These are phyloP conservation scores for Vigna unguiculata DNA, from an alignment of 306 rosid species.

Conservation along the genomic window DNA sequence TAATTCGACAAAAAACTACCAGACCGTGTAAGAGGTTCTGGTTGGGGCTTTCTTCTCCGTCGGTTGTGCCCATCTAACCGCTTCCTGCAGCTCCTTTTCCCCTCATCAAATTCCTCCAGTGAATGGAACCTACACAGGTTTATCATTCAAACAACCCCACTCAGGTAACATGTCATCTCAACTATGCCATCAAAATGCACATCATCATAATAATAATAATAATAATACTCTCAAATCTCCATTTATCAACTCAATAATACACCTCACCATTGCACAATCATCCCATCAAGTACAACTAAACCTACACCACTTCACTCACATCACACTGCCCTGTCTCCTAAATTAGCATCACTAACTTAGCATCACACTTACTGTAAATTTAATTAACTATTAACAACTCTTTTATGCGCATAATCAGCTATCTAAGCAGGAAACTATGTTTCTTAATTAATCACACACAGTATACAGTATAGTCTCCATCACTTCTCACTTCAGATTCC, in stretches of 20 bases:
- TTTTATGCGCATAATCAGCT: not conserved
- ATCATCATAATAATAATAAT: not conserved
- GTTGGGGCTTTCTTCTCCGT: conserved; percentile 92
- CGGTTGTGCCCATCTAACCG: conserved; percentile 97
- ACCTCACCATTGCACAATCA: not conserved
- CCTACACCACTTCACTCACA: conserved; percentile 7
- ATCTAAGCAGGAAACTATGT: not conserved
- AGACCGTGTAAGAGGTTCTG: conserved; percentile 63
- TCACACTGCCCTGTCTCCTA: conserved; percentile 10
- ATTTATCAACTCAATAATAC: not conserved
- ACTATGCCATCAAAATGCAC: not conserved
- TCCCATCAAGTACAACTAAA: conserved; percentile 7
- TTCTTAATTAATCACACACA: conserved; percentile 7
- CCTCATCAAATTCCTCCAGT: conserved; percentile 93
- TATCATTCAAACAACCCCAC: not conserved
- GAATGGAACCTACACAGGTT: conserved; percentile 76
- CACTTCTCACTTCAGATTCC: conserved; percentile 30
- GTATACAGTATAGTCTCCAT: not conserved
- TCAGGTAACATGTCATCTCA: not conserved
- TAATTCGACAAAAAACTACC: conserved; percentile 62
- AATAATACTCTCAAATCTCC: not conserved
- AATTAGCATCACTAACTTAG: conserved; percentile 25
- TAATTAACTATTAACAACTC: conserved; percentile 3
- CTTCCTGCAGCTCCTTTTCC: conserved; percentile 95
- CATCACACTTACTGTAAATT: conserved; percentile 28